Evolutionary conservation across 192 early-diverging fungal species (phyloP).

Genomic region (Oehlia diaphana): DNA sequence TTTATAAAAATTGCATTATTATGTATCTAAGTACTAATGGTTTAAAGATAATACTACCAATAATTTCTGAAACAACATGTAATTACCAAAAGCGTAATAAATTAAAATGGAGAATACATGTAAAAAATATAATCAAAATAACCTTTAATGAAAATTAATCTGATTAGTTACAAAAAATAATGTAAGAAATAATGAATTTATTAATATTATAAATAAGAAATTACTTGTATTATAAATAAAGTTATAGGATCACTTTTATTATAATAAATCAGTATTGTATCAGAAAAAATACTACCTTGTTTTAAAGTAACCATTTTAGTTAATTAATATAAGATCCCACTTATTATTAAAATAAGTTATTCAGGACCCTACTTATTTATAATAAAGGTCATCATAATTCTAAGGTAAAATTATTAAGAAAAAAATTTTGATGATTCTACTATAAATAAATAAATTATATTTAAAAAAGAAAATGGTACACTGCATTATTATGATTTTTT

Average conservation of each 20-base stretch:
- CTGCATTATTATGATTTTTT: too few relatives aligned
- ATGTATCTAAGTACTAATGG: constrained; percentile 81
- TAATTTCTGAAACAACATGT: constrained; percentile 86
- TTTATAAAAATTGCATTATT: constrained; percentile 68
- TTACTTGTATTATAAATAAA: neutral
- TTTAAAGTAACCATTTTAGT: too few relatives aligned
- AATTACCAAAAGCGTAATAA: constrained; percentile 74
- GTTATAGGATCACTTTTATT: neutral
- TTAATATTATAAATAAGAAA: neutral
- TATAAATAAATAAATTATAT: too few relatives aligned
- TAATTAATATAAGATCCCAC: too few relatives aligned
- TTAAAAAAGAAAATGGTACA: too few relatives aligned
- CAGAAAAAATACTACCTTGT: neutral
- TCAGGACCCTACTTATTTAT: too few relatives aligned
- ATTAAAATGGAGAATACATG: constrained; percentile 63
- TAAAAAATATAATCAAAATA: constrained; percentile 70
- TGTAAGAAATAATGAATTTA: too few relatives aligned
- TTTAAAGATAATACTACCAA: constrained; percentile 87
- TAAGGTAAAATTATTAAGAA: too few relatives aligned
- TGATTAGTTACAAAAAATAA: neutral
- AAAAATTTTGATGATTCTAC: too few relatives aligned
- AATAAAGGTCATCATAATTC: too few relatives aligned
- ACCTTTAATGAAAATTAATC: constrained; percentile 32
- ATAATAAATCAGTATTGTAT: neutral
- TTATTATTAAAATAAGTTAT: too few relatives aligned